A percentile compares a stretch with the other conserved stretches of the same genome.
phyloP scores from a whole-genome alignment of 208 protist genomes.

The Angomonas deanei region DNA sequence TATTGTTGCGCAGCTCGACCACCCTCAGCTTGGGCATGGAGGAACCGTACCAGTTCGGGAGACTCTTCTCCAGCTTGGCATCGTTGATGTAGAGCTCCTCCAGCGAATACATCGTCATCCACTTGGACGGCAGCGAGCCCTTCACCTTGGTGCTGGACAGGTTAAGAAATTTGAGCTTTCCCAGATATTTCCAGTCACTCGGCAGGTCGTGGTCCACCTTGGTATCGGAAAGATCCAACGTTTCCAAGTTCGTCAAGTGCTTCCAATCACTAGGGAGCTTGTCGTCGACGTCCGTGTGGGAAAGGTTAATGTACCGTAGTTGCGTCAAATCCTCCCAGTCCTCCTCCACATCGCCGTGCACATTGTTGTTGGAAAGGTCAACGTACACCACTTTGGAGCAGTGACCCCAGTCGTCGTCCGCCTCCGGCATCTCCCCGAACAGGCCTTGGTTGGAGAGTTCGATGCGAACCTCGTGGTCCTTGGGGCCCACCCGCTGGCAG shows the following conservation, averaged over 20 bases:
- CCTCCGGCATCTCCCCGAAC: slow-evolving; percentile 1
- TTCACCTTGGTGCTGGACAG: slow-evolving; percentile 5
- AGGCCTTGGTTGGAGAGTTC: not conserved
- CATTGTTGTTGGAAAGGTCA: slow-evolving; percentile 12
- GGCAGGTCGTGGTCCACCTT: not conserved
- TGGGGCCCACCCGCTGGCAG: not conserved
- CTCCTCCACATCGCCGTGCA: not conserved
- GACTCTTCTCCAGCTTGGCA: slow-evolving; percentile 5
- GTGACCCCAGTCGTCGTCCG: not conserved
- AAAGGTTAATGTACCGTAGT: not conserved
- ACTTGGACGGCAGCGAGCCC: slow-evolving; percentile 2
- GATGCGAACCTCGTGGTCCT: not conserved
- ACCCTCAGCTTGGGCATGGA: slow-evolving; percentile 5
- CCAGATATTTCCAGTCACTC: not conserved
- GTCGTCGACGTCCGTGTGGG: slow-evolving; percentile 4
- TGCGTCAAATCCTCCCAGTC: not conserved
- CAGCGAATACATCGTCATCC: slow-evolving; percentile 7
- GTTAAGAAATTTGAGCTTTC: not conserved
- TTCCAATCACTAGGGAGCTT: slow-evolving; percentile 7
- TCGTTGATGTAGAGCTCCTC: slow-evolving; percentile 7
- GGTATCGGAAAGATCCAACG: slow-evolving; percentile 11
- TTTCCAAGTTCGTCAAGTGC: slow-evolving; percentile 8
- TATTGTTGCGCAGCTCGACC: slow-evolving; percentile 3
- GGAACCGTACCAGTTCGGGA: slow-evolving; percentile 8
- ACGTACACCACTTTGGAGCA: slow-evolving; percentile 9